Evolutionary conservation across 2,329 filamentous ascomycete species (phyloP).

Genomic region (Graphilbum sp.): DNA sequence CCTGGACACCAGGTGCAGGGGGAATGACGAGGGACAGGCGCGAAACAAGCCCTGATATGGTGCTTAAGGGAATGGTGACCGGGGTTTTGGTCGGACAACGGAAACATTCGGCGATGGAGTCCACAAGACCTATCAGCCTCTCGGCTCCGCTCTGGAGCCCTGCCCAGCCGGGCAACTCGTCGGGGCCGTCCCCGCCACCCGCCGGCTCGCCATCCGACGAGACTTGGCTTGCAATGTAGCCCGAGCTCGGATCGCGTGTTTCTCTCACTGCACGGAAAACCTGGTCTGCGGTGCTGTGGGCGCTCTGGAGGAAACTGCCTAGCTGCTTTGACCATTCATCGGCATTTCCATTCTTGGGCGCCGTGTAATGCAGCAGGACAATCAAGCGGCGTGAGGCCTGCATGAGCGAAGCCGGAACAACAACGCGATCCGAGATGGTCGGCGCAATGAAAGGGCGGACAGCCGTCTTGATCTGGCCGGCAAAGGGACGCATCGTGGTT

Average conservation of each 20-base stretch:
- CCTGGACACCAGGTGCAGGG: conserved; percentile 22
- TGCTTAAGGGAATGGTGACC: conserved; percentile 50
- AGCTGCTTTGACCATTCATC: conserved; percentile 66
- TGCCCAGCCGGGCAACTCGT: conserved; percentile 51
- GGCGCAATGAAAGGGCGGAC: conserved; percentile 46
- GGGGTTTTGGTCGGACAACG: conserved; percentile 44
- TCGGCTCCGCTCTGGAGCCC: conserved; percentile 61
- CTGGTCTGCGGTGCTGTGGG: conserved; percentile 58
- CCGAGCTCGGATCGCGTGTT: conserved; percentile 54
- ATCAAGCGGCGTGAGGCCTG: conserved; percentile 46
- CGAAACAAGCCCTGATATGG: conserved; percentile 50
- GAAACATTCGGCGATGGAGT: conserved; percentile 47
- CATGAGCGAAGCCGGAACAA: conserved; percentile 35
- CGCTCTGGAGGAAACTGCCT: conserved; percentile 40
- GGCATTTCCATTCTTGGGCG: conserved; percentile 59
- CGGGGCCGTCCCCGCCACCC: conserved; percentile 24
- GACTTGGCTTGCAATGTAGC: conserved; percentile 23
- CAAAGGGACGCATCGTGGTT: conserved; percentile 65
- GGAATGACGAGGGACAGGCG: conserved; percentile 52
- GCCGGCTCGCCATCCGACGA: conserved; percentile 28
- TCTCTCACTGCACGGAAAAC: conserved; percentile 67
- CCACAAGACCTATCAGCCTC: conserved; percentile 49
- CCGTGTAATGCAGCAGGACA: conserved; percentile 60
- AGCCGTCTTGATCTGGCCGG: conserved; percentile 48
- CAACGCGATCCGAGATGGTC: conserved; percentile 33